Conservation (phyloP, 2,329 filamentous ascomycete species). For the Alternaria consortialis region DNA sequence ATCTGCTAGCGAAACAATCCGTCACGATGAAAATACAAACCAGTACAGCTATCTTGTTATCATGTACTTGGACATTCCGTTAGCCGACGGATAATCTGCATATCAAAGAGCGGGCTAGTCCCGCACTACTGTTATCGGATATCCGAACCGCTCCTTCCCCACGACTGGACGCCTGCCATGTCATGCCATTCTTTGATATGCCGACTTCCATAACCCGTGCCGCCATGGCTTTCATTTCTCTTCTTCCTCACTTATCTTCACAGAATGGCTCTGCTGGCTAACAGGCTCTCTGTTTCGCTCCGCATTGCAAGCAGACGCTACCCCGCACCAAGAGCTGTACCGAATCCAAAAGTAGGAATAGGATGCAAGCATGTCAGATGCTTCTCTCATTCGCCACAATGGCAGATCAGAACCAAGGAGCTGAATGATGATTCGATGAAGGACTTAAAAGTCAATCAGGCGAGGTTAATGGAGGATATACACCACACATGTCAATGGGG, state of each 20-base stretch:
- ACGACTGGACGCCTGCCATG: constrained; percentile 30
- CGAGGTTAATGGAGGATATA: constrained; percentile 69
- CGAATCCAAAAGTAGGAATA: constrained; percentile 9
- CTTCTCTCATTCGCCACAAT: constrained; percentile 47
- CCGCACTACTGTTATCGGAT: constrained; percentile 32
- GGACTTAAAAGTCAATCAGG: constrained; percentile 65
- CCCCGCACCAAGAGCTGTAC: constrained; percentile 26
- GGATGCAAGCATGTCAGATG: constrained; percentile 18
- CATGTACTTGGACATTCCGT: not conserved
- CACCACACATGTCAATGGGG: constrained; percentile 75
- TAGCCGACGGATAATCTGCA: constrained; percentile 23
- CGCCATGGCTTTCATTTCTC: constrained; percentile 18
- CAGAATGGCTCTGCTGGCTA: constrained; percentile 26
- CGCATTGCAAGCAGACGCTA: constrained; percentile 34
- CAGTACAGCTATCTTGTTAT: not conserved
- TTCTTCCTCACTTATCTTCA: not conserved
- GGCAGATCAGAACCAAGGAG: constrained; percentile 54
- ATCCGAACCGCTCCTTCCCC: constrained; percentile 24
- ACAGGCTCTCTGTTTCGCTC: constrained; percentile 22
- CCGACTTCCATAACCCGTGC: constrained; percentile 17
- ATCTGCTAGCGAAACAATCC: not conserved
- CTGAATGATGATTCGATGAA: constrained; percentile 63
- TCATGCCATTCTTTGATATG: constrained; percentile 25
- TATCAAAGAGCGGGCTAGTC: constrained; percentile 22
- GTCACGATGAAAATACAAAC: not conserved